Conservation (phyloP, 345 rosid genomes). For the Brassica cretica region DNA sequence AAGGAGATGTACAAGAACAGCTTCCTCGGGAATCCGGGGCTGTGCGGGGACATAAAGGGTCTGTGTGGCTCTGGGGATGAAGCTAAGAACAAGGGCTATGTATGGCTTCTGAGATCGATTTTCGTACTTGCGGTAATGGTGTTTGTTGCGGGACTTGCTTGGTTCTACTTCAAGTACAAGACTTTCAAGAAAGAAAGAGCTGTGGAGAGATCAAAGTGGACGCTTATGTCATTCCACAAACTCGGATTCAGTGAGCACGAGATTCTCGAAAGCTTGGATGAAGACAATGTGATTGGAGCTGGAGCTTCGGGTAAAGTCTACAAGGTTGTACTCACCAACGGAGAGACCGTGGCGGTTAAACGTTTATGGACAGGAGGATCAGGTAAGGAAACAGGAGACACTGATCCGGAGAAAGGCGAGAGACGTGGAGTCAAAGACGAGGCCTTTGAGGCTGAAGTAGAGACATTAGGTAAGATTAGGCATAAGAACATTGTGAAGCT, state of each 20-base stretch:
- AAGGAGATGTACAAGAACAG: slow-evolving; percentile 64
- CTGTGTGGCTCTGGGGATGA: slow-evolving; percentile 53
- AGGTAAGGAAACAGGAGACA: slow-evolving; percentile 48
- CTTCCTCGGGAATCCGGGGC: slow-evolving; percentile 77
- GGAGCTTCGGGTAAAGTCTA: slow-evolving; percentile 95
- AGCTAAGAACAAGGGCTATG: slow-evolving; percentile 56
- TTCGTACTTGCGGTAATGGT: slow-evolving; percentile 69
- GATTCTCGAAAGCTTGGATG: slow-evolving; percentile 81
- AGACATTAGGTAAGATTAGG: slow-evolving; percentile 90
- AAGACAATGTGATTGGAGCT: slow-evolving; percentile 86
- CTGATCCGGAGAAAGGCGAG: slow-evolving; percentile 68
- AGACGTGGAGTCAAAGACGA: slow-evolving; percentile 52
- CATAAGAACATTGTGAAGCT: slow-evolving; percentile 97
- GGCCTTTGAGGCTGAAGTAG: slow-evolving; percentile 85
- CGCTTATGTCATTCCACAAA: slow-evolving; percentile 93
- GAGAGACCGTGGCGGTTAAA: slow-evolving; percentile 91
- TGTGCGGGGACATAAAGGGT: slow-evolving; percentile 75
- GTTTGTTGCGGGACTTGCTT: slow-evolving; percentile 62
- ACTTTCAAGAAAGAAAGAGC: slow-evolving; percentile 65
- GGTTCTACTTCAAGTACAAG: slow-evolving; percentile 85
- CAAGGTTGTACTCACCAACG: slow-evolving; percentile 79
- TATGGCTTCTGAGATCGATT: slow-evolving; percentile 74
- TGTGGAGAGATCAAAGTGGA: slow-evolving; percentile 85
- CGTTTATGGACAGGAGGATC: slow-evolving; percentile 79
- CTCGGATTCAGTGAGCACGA: slow-evolving; percentile 87